These are phyloP conservation scores for Spiraea crenata DNA, from an alignment of 331 rosid genomes.

Conservation along the genomic window DNA sequence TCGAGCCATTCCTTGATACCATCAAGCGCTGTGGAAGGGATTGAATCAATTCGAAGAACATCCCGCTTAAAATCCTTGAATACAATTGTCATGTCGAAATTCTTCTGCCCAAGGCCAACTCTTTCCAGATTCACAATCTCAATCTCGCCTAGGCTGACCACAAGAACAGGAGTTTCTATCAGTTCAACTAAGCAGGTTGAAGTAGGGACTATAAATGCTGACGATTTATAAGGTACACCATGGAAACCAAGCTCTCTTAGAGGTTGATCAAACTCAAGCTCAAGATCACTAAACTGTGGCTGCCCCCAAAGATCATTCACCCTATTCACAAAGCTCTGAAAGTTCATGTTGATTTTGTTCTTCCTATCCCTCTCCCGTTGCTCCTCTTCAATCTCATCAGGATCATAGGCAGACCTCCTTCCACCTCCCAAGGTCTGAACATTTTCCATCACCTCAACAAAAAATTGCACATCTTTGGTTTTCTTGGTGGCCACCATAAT, in stretches of 20 bases:
- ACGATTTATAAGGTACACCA: conserved; percentile 52
- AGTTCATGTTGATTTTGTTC: conserved; percentile 50
- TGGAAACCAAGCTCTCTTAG: conserved; percentile 57
- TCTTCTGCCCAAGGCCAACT: conserved; percentile 60
- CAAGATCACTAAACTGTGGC: conserved; percentile 46
- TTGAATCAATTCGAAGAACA: conserved; percentile 53
- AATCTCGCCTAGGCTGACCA: conserved; percentile 51
- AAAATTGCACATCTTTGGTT: conserved; percentile 53
- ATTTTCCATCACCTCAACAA: conserved; percentile 51
- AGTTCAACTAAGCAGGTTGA: conserved; percentile 50
- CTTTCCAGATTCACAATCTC: conserved; percentile 55
- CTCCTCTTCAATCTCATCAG: conserved; percentile 60
- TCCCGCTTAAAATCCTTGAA: conserved; percentile 54
- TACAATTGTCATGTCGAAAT: conserved; percentile 50
- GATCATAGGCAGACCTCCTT: conserved; percentile 51
- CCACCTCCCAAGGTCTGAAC: conserved; percentile 52
- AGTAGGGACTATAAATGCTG: conserved; percentile 52
- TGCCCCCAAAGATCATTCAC: conserved; percentile 56
- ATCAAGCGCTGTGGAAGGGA: conserved; percentile 54
- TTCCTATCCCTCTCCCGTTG: conserved; percentile 55
- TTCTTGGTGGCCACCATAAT: conserved; percentile 59
- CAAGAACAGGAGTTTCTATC: conserved; percentile 48
- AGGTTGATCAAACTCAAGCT: conserved; percentile 57
- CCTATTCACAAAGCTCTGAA: conserved; percentile 49
- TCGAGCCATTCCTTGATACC: conserved; percentile 58